Evolutionary conservation across 768 basidiomycete genomes (phyloP).

Genomic region (Russula ochroleuca): DNA sequence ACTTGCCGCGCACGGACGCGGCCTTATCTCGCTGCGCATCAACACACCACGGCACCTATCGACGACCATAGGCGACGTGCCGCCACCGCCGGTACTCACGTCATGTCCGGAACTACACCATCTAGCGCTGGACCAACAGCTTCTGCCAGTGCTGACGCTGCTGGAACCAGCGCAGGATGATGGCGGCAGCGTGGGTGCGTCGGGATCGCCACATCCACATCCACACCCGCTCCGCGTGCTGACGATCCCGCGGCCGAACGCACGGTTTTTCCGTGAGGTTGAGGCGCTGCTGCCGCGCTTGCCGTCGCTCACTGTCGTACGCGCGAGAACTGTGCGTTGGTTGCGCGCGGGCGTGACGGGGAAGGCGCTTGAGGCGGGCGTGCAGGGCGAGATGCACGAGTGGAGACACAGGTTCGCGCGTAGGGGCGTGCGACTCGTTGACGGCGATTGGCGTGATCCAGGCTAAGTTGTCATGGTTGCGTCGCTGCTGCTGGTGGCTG

Average conservation of each 20-base stretch:
- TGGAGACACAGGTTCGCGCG: conserved; percentile 63
- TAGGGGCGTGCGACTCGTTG: conserved; percentile 58
- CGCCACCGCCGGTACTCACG: conserved; percentile 42
- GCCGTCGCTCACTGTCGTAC: conserved; percentile 53
- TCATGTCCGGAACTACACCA: conserved; percentile 56
- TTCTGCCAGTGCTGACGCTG: conserved; percentile 51
- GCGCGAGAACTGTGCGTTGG: conserved; percentile 69
- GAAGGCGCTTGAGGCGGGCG: conserved; percentile 65
- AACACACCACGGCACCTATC: conserved; percentile 59
- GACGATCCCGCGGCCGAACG: conserved; percentile 69
- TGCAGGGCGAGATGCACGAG: conserved; percentile 75
- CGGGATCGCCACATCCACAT: background rate
- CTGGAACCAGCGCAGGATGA: conserved; percentile 23
- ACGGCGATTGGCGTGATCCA: conserved; percentile 61
- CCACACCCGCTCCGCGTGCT: conserved; percentile 53
- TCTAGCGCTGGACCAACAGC: conserved; percentile 63
- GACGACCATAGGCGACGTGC: conserved; percentile 52
- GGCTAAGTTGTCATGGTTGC: conserved; percentile 11
- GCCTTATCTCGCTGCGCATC: conserved; percentile 57
- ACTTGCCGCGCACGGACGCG: conserved; percentile 53
- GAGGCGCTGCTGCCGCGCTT: conserved; percentile 53
- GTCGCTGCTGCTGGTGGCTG: too few relatives aligned
- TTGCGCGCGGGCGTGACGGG: conserved; percentile 59
- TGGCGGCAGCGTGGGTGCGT: background rate
- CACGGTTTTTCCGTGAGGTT: conserved; percentile 53